A percentile compares a stretch with the other conserved stretches of the same genome.
Evolutionary conservation across 345 rosid species (phyloP).

Genomic region (Eutrema heterophyllum): DNA sequence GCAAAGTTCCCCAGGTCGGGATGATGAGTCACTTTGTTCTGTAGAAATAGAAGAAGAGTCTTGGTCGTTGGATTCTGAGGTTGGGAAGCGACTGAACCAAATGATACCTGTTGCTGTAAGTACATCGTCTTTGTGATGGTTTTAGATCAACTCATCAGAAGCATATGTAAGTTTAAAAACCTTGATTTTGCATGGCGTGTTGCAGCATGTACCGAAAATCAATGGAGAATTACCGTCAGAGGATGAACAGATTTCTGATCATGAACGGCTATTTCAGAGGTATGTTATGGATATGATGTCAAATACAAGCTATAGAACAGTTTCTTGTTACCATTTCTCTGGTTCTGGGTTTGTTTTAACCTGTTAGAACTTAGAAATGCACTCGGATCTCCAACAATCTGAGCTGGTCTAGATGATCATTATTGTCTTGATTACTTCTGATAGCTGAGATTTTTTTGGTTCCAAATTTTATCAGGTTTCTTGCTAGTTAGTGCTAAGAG

Average conservation of each 20-base stretch:
- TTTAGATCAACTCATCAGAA: neutral
- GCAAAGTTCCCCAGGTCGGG: conserved; percentile 30
- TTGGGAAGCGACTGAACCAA: conserved; percentile 63
- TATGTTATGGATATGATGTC: neutral
- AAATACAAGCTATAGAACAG: neutral
- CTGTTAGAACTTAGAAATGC: neutral
- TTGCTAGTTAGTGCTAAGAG: neutral
- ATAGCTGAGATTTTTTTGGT: neutral
- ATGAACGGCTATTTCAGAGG: conserved; percentile 35
- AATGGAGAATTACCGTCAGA: conserved; percentile 36
- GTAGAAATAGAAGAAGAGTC: conserved; percentile 54
- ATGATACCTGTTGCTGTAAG: conserved; percentile 78
- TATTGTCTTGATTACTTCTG: neutral
- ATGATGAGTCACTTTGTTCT: conserved; percentile 34
- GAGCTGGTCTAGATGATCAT: neutral
- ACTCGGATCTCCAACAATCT: neutral
- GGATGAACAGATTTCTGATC: conserved; percentile 37
- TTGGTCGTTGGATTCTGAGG: conserved; percentile 55
- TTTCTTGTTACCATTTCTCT: neutral
- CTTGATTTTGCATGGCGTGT: neutral
- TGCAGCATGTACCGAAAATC: conserved; percentile 39
- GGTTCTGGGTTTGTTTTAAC: neutral
- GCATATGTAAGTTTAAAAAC: neutral
- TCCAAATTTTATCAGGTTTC: neutral
- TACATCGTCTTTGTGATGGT: conserved; percentile 4